A percentile compares a stretch with the other conserved stretches of the same genome.
Conservation (phyloP, 805 yeast species). For the Lachancea waltii region DNA sequence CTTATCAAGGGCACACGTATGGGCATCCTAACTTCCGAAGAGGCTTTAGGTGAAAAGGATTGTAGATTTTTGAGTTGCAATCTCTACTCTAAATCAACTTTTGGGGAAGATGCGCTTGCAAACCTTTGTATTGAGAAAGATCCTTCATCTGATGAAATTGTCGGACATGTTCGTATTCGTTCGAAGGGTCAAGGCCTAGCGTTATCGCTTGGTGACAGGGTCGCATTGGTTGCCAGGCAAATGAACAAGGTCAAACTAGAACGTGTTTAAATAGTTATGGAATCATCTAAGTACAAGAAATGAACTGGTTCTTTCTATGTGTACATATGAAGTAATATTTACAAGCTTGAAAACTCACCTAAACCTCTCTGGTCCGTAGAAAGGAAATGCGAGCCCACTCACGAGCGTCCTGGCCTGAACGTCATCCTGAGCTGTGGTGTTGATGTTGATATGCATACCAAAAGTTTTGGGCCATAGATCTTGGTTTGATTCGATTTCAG, state of each 20-base stretch:
- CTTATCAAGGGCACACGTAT: slow-evolving; percentile 76
- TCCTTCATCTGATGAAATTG: slow-evolving; percentile 56
- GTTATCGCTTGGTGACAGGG: slow-evolving; percentile 86
- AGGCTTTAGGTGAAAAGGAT: slow-evolving; percentile 82
- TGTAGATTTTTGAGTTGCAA: slow-evolving; percentile 80
- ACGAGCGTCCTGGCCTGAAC: slow-evolving; percentile 80
- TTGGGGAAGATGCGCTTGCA: slow-evolving; percentile 97
- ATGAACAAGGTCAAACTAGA: slow-evolving; percentile 35
- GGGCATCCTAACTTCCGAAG: slow-evolving; percentile 90
- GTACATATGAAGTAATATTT: slow-evolving; percentile 4
- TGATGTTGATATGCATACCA: slow-evolving; percentile 79
- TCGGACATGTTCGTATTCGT: slow-evolving; percentile 94
- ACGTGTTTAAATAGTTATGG: slow-evolving; percentile 24
- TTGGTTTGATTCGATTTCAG: slow-evolving; percentile 86
- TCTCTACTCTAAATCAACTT: slow-evolving; percentile 82
- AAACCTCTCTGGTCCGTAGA: slow-evolving; percentile 38
- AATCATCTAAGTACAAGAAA: slow-evolving; percentile 2
- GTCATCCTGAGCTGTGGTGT: slow-evolving; percentile 86
- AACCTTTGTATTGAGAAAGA: slow-evolving; percentile 87
- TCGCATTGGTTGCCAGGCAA: slow-evolving; percentile 72
- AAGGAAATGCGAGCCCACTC: slow-evolving; percentile 78
- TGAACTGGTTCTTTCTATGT: slow-evolving; percentile 4
- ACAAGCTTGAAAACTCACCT: slow-evolving; percentile 6
- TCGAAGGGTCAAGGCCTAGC: slow-evolving; percentile 98
- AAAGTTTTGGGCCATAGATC: slow-evolving; percentile 84